Evolutionary conservation across 2,329 filamentous ascomycete species (phyloP), one percentile per base, ranked within the genome.

Genomic region (Alternaria sp.): DNA sequence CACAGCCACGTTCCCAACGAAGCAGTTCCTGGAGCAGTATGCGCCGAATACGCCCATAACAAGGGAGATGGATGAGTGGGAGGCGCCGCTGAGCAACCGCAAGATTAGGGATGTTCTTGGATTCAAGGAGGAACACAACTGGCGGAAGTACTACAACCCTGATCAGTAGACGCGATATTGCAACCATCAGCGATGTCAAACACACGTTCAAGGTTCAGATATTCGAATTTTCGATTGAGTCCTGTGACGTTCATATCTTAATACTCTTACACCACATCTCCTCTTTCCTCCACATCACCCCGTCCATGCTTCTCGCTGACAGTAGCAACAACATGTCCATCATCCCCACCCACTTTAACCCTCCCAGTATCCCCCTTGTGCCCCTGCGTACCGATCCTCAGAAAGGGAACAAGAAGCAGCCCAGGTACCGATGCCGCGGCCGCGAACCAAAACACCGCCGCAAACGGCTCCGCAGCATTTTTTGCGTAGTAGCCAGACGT

Each of bases 41-140:
- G 84, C 81, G 58, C 87, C 87, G 0, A 78, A 82, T 20, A 84
- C 83, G 14, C 80, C 82, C 1, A 80, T 90, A 46, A 87, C 83
- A 25, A 78, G 87, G 54, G 83, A 87, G 61, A 84, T 90, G 84
- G 87, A 78, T 0, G 83, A 86, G 60, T 86, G 79, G 68, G 88
- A 90, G 75, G 87, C 87, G 3, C 88, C 88, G 25, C 75, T 90
- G 69, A 86, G 83, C 54, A 90, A 90, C 71, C 77, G 80, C 69
- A 90, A 90, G 81, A 87, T 88, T 44, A 83, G 81, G 55, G 84
- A 87, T 47, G 79, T 89, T 55, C 69, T 90, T 59, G 87, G 87
- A 0, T 90, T 88, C 71, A 81, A 82, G 69, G 87, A 90, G 68
- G 81, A 85, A 55, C 87, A 89, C 75, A 78, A 87, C 63, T 89